Evolutionary conservation across 768 basidiomycete genomes (phyloP), one percentile per base, ranked within the genome.

Genomic region (Sarcodon aspratus): DNA sequence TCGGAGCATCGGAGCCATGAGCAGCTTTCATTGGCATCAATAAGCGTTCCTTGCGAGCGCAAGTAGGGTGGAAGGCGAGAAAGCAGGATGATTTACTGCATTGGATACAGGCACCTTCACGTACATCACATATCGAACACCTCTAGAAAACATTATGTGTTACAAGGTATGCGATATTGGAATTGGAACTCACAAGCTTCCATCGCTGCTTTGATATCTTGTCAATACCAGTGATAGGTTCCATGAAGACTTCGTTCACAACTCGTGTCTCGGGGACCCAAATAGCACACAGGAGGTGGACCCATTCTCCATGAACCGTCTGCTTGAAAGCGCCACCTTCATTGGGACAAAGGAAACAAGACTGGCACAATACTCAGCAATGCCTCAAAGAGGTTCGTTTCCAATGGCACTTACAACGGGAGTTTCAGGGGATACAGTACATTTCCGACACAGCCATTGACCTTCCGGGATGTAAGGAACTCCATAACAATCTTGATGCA

Each of bases 401-500:
- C 44, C n/a, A 40, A 34, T 37, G 8, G 9, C 12, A 67, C 88
- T 54, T 60, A 94, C 93, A 52, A 99, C 96, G 11, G 94, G 91
- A 56, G 82, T 87, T 64, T 97, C 95, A 0, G 96, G 96, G 1
- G 92, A 95, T 9, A 98, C 93, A 0, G 93, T 97, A 59, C 96
- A 99, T 66, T 99, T 99, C 43, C 96, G 72, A 63, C 96, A 99
- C 33, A 99, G 77, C 96, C 96, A 99, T 63, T 99, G 96, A 1
- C 96, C 96, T 69, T 99, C 96, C 0, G 96, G 96, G 50, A 99
- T 97, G 61, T 99, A 99, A 9, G 96, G 96, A 1, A 99, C 92
- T 15, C 96, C 96, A 59, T 99, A 99, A 60, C 96, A 99, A 62
- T 99, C 96, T 76, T 99, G 96, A 69, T 99, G 96, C n/a, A 99